These are phyloP conservation scores for Phytopythium helicoides DNA, from an alignment of 352 stramenopile species.

Conservation along the genomic window DNA sequence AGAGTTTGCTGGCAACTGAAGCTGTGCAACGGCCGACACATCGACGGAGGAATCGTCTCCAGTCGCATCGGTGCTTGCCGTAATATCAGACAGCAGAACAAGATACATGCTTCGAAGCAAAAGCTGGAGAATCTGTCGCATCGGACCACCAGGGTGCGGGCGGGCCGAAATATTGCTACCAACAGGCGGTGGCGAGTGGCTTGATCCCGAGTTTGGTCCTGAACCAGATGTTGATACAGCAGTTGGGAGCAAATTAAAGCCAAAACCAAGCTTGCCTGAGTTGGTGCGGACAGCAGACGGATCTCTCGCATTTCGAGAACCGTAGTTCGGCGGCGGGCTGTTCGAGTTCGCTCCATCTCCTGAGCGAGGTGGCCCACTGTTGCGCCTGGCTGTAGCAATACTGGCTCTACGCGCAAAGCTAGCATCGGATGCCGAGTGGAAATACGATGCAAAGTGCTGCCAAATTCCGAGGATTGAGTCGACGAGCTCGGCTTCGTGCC, in stretches of 20 bases:
- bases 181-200: neutral
- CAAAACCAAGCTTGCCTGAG: constrained; percentile 34
- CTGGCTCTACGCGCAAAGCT: constrained; percentile 69
- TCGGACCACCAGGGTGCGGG: constrained; percentile 72
- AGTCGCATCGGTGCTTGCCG: too few species aligned
- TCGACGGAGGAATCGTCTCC: constrained; percentile 21
- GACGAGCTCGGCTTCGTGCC: constrained; percentile 72
- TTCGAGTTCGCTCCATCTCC: constrained; percentile 30
- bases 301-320: too few species aligned
- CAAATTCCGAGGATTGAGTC: constrained; percentile 75
- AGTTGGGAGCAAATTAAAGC: constrained; percentile 52
- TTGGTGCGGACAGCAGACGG: constrained; percentile 12
- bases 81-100: constrained; percentile 44
- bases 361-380: constrained; percentile 15
- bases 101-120: constrained; percentile 75
- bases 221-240: constrained; percentile 4
- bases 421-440: constrained; percentile 71
- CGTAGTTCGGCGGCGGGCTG: constrained; percentile 34
- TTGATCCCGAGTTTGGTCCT: constrained; percentile 12
- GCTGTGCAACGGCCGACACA: constrained; percentile 20
- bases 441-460: constrained; percentile 75
- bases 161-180: constrained; percentile 50
- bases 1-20: constrained; percentile 46
- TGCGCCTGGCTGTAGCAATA: constrained; percentile 29
- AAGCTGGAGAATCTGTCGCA: constrained; percentile 80